Percentiles rank a stretch among this genome's conserved stretches.
Conservation (phyloP, 2,329 filamentous ascomycete species). For the Fusarium sulawesiense region DNA sequence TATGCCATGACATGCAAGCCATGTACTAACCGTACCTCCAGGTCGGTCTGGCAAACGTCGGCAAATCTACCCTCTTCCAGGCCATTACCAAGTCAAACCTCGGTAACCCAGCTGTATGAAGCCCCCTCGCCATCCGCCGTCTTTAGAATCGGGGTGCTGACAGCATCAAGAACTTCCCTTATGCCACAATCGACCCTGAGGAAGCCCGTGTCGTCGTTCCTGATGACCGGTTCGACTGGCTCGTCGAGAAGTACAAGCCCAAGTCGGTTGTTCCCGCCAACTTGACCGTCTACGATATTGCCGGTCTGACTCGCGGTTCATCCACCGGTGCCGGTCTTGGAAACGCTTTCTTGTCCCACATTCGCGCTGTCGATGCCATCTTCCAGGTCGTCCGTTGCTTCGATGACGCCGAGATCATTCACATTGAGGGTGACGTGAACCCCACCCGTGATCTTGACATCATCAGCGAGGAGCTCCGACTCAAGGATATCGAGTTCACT, state of each 20-base stretch:
- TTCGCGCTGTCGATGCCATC: constrained; percentile 96
- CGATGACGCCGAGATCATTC: constrained; percentile 99
- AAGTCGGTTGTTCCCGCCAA: constrained; percentile 98
- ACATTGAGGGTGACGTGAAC: constrained; percentile 98
- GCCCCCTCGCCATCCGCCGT: constrained; percentile 48
- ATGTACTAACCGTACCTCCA: constrained; percentile 55
- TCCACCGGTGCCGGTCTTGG: constrained; percentile 97
- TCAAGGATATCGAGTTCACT: constrained; percentile 98
- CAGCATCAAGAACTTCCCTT: constrained; percentile 87
- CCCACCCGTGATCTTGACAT: constrained; percentile 94
- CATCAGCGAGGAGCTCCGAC: constrained; percentile 93
- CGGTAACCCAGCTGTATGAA: constrained; percentile 92
- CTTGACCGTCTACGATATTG: constrained; percentile 98
- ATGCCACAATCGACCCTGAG: constrained; percentile 98
- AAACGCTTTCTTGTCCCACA: constrained; percentile 98
- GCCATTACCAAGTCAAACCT: constrained; percentile 97
- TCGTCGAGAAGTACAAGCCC: constrained; percentile 95
- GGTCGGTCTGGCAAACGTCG: constrained; percentile 99
- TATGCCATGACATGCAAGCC: constrained; percentile 9
- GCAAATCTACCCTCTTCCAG: constrained; percentile 99
- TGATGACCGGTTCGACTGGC: constrained; percentile 95
- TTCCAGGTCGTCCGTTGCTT: constrained; percentile 98
- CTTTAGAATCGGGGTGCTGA: constrained; percentile 55
- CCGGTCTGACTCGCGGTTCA: constrained; percentile 92
- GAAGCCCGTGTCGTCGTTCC: constrained; percentile 97